phyloP scores from a whole-genome alignment of 129 eudicot species.

The Scalesia atractyloides region DNA sequence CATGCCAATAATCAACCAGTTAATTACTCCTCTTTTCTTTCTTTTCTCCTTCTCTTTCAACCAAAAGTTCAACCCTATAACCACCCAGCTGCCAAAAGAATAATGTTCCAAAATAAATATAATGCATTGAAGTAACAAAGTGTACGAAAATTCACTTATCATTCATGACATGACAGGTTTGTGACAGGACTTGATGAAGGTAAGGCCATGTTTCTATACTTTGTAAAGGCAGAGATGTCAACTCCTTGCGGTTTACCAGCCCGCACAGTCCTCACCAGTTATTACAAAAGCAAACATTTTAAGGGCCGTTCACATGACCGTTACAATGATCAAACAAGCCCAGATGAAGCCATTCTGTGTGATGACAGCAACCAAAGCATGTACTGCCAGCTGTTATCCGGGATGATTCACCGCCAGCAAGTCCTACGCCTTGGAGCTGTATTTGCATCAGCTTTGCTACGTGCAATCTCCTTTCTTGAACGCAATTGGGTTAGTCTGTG shows the following conservation, averaged over 20 bases:
- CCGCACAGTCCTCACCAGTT: slow-evolving; percentile 72
- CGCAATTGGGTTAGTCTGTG: slow-evolving; percentile 59
- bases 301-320: slow-evolving; percentile 54
- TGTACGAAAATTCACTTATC: neutral
- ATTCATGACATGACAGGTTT: slow-evolving; percentile 24
- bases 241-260: slow-evolving; percentile 30
- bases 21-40: neutral
- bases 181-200: slow-evolving; percentile 24
- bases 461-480: slow-evolving; percentile 74
- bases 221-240: slow-evolving; percentile 42
- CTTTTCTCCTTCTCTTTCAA: neutral
- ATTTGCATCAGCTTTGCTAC: slow-evolving; percentile 83
- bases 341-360: slow-evolving; percentile 71
- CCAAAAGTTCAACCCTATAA: slow-evolving; percentile 1
- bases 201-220: slow-evolving; percentile 30
- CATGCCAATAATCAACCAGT: slow-evolving; percentile 84
- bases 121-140: neutral
- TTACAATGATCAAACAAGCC: slow-evolving; percentile 70
- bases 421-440: slow-evolving; percentile 92
- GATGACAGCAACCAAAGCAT: slow-evolving; percentile 83
- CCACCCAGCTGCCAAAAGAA: neutral
- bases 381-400: slow-evolving; percentile 87
- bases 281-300: slow-evolving; percentile 80
- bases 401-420: slow-evolving; percentile 63
- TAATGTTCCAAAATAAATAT: too few species aligned